Conservation (phyloP, 2,329 filamentous ascomycete genomes). For the Ophiosphaerella narmari region DNA sequence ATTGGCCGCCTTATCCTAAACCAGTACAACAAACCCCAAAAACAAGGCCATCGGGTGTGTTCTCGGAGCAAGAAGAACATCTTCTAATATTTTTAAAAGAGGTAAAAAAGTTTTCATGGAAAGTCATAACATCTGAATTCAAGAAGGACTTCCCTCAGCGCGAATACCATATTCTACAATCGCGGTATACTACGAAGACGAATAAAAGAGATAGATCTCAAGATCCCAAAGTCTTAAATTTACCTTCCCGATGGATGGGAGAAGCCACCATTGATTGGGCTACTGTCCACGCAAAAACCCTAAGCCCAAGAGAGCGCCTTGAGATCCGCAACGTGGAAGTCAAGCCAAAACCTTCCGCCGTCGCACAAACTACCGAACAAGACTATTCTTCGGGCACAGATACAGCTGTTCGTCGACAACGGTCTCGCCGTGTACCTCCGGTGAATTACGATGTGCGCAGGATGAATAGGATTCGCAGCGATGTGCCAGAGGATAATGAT, state of each 20-base stretch:
- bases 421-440: conserved; percentile 27
- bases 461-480: neutral
- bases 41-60: neutral
- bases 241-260: conserved; percentile 32
- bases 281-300: conserved; percentile 12
- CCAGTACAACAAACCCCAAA: neutral
- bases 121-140: conserved; percentile 37
- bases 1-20: too few species aligned
- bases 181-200: conserved; percentile 30
- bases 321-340: neutral
- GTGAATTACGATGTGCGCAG: conserved; percentile 36
- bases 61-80: conserved; percentile 30
- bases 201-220: conserved; percentile 32
- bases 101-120: conserved; percentile 44
- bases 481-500: neutral
- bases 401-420: conserved; percentile 15
- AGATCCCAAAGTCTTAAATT: conserved; percentile 24
- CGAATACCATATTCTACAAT: conserved; percentile 27
- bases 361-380: conserved; percentile 8
- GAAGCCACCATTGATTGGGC: conserved; percentile 32
- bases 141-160: conserved; percentile 39
- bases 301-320: conserved; percentile 5
- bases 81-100: conserved; percentile 50
- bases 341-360: neutral
- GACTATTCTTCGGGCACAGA: conserved; percentile 28